Base-by-base conservation (phyloP, 495 filamentous ascomycete species). In the Penicillium cosmopolitanum region DNA sequence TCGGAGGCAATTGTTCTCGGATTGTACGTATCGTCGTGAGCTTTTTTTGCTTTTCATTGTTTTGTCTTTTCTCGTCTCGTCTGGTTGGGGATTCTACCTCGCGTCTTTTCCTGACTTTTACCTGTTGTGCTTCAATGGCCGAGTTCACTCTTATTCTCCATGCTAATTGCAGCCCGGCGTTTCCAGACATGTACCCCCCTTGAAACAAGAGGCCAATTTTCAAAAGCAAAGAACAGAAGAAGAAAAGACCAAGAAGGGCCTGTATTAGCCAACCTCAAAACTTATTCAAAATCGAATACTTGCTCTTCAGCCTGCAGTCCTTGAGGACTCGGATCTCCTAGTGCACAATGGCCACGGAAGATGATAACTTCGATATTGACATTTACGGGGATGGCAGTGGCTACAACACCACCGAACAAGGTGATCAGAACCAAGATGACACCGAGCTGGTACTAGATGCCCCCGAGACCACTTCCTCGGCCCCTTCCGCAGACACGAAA, bases 341-440 rank as follows among this genome's bases (percentile, higher is more conserved):
- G 66, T 59, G 64, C 77, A 83, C 66, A 58, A 94, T 94, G 90
- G 90, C 89, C 64, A 74, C 77, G 59, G 85, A 88, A 67, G 90
- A 96, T 76, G 90, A 95, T 75, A 93, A 96, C 68, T 98, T 97
- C 82, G 95, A 98, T 72, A 96, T 97, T 82, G 96, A 98, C 73
- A 93, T 97, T 76, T 97, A 97, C 73, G 94, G 92, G 61, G 90
- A 97, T 71, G 87, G 88, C 55, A 81, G 83, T 57, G 73, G 80
- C 16, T 77, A 75, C 58, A 78, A 71, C 58, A 67, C 67, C 54
- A 77, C 76, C 48, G 77, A 80, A 25, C 74, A 80, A 25, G 80
- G 75, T 62, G 81, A 81, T 43, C 76, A 76, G 51, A 82, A 81
- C 55, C 75, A 84, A 40, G 80, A 82, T 57, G 77, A 79, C 53